phyloP scores from a whole-genome alignment of 768 basidiomycete genomes.

The Exsudoporus frostii region DNA sequence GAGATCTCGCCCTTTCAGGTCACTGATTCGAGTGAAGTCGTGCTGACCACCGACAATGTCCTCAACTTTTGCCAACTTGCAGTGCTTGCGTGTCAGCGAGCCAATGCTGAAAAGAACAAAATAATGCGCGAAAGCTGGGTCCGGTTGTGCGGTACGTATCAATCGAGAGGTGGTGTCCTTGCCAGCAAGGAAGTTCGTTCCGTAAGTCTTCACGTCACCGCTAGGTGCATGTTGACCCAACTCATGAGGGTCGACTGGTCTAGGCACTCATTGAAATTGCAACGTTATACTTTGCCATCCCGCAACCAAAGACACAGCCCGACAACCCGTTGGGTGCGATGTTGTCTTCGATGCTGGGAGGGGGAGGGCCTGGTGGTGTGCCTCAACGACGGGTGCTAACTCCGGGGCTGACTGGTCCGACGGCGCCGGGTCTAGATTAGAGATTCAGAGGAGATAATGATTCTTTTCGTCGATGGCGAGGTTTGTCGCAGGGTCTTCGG shows the following conservation, averaged over 20 bases:
- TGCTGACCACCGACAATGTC: slow-evolving; percentile 68
- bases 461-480: slow-evolving; percentile 11
- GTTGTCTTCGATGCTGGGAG: slow-evolving; percentile 86
- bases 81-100: slow-evolving; percentile 83
- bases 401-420: slow-evolving; percentile 25
- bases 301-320: slow-evolving; percentile 65
- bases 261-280: slow-evolving; percentile 70
- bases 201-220: slow-evolving; percentile 40
- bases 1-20: slow-evolving; percentile 45
- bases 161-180: slow-evolving; percentile 63
- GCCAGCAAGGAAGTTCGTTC: slow-evolving; percentile 58
- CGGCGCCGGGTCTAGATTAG: slow-evolving; percentile 29
- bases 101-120: slow-evolving; percentile 76
- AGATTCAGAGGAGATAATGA: not conserved
- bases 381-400: slow-evolving; percentile 29
- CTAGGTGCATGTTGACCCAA: not conserved
- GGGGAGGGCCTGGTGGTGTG: slow-evolving; percentile 40
- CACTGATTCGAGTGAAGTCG: slow-evolving; percentile 53
- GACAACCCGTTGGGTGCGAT: slow-evolving; percentile 86
- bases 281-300: slow-evolving; percentile 81
- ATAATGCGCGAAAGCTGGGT: slow-evolving; percentile 81
- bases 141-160: slow-evolving; percentile 79
- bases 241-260: not conserved
- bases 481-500: slow-evolving; percentile 8
- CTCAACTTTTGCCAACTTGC: slow-evolving; percentile 92